Percentiles rank a stretch among this genome's conserved stretches.
These are phyloP conservation scores for Dittrichia graveolens DNA, from an alignment of 129 eudicot genomes.

Conservation along the genomic window DNA sequence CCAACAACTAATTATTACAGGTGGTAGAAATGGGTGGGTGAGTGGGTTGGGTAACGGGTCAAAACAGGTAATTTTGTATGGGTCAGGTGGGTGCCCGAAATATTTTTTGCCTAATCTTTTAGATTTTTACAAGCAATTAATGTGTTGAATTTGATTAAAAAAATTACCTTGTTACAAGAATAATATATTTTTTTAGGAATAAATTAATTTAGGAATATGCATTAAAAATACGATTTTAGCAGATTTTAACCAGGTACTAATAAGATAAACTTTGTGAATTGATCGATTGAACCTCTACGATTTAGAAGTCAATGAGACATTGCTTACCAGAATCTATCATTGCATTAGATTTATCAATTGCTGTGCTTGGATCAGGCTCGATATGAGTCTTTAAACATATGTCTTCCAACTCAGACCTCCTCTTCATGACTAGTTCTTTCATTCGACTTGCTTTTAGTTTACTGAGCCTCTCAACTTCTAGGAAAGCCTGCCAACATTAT, in stretches of 20 bases:
- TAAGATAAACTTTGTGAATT: no score
- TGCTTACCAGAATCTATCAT: conserved; percentile 84
- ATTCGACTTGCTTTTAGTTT: conserved; percentile 83
- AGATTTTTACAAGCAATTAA: not conserved
- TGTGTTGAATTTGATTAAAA: no score
- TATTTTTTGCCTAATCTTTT: not conserved
- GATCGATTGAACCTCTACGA: no score
- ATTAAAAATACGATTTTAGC: no score
- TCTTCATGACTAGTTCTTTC: conserved; percentile 86
- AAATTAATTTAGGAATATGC: no score
- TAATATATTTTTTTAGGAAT: no score
- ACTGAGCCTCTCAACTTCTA: conserved; percentile 82
- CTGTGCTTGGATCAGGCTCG: conserved; percentile 78
- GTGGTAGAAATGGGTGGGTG: not conserved
- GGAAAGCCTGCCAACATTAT: conserved; percentile 53
- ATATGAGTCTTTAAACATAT: conserved; percentile 68
- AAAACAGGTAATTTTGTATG: not conserved
- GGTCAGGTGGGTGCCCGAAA: not conserved
- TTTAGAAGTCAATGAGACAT: not conserved
- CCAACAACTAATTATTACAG: not conserved
- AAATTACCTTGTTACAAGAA: no score
- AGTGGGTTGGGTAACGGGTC: not conserved
- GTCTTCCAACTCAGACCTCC: conserved; percentile 80
- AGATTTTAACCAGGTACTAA: no score
- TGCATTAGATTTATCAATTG: conserved; percentile 81